Conservation (phyloP, 176 grass and related monocot species). For the Echinochloa phyllopogon region DNA sequence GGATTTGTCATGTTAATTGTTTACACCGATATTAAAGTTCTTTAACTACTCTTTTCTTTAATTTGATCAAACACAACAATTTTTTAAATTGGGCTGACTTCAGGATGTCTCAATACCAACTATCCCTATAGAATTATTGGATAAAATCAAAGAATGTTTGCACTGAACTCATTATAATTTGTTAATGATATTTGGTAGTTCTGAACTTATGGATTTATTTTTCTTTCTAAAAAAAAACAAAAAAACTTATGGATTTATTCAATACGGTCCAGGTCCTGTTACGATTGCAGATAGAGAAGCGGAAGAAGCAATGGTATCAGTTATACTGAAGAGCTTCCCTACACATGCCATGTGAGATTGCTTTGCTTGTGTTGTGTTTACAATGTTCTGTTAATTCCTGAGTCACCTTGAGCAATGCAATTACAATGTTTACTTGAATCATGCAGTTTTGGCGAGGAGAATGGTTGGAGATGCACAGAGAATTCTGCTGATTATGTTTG, state of each 20-base stretch:
- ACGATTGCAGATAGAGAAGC: slow-evolving; percentile 94
- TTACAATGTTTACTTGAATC: not conserved
- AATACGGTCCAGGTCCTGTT: slow-evolving; percentile 64
- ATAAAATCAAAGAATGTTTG: not conserved
- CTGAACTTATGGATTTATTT: slow-evolving; percentile 25
- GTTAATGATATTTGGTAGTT: not conserved
- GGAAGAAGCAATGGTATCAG: slow-evolving; percentile 85
- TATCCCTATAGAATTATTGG: not conserved
- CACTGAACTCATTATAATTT: not conserved
- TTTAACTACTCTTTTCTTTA: slow-evolving; percentile 5
- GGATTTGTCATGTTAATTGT: not conserved
- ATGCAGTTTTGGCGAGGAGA: slow-evolving; percentile 88
- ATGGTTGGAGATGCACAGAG: slow-evolving; percentile 76
- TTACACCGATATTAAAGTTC: not conserved
- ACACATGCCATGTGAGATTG: slow-evolving; percentile 73
- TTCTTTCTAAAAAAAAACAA: no score
- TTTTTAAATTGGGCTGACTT: not conserved
- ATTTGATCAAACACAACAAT: not conserved
- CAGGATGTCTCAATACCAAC: not conserved
- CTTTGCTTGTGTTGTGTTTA: slow-evolving; percentile 9
- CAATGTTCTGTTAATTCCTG: not conserved
- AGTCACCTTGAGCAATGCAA: not conserved
- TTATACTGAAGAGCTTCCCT: slow-evolving; percentile 78
- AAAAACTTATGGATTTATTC: slow-evolving; percentile 16
- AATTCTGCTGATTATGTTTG: slow-evolving; percentile 83